Percentiles rank a stretch among this genome's conserved stretches.
These are phyloP conservation scores for Seminavis robusta DNA, from an alignment of 108 stramenopile genomes.

Conservation along the genomic window DNA sequence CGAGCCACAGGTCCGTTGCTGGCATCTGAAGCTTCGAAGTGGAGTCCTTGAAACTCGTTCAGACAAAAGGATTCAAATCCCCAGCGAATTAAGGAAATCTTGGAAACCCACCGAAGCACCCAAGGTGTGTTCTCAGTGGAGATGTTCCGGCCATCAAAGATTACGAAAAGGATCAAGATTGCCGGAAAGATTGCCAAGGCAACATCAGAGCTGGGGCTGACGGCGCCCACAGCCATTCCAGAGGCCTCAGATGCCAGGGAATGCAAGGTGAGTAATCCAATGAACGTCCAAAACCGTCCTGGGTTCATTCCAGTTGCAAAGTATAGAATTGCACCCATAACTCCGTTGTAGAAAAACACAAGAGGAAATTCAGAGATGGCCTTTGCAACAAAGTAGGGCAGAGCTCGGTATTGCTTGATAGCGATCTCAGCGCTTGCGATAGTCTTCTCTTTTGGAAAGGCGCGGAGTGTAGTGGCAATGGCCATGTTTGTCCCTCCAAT, in stretches of 20 bases:
- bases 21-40: conserved; percentile 66
- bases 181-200: conserved; percentile 82
- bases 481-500: conserved; percentile 88
- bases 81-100: conserved; percentile 78
- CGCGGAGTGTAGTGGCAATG: conserved; percentile 71
- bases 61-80: conserved; percentile 79
- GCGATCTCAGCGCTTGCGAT: conserved; percentile 69
- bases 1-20: conserved; percentile 68
- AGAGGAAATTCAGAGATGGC: conserved; percentile 89
- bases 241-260: conserved; percentile 67
- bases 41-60: conserved; percentile 84
- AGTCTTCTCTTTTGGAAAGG: conserved; percentile 86
- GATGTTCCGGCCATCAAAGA: conserved; percentile 88
- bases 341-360: conserved; percentile 63
- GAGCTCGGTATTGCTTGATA: conserved; percentile 67
- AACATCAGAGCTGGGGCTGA: conserved; percentile 65
- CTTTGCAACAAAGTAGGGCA: conserved; percentile 92
- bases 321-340: conserved; percentile 87
- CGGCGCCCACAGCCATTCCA: conserved; percentile 68
- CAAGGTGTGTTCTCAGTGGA: conserved; percentile 78
- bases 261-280: conserved; percentile 76
- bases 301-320: conserved; percentile 67
- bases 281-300: conserved; percentile 65
- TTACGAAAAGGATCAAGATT: conserved; percentile 84
- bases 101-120: conserved; percentile 62